Percentiles rank a stretch among this genome's conserved stretches.
These are phyloP conservation scores for Boletus tylopilopsis DNA, from an alignment of 768 basidiomycete genomes.

Conservation along the genomic window DNA sequence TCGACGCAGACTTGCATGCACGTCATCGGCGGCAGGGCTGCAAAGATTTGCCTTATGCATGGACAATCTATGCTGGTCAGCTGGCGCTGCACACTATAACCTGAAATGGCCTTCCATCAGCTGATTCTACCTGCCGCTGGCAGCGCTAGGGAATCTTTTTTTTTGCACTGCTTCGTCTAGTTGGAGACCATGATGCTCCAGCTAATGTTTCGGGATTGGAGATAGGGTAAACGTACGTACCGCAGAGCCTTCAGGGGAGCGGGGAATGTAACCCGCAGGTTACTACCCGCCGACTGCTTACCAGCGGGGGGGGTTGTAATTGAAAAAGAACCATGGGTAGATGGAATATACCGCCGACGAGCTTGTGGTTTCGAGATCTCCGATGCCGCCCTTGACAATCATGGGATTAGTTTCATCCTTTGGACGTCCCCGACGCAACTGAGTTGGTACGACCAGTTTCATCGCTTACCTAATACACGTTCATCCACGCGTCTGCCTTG, in stretches of 20 bases:
- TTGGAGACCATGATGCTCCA: background rate
- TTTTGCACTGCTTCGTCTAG: background rate
- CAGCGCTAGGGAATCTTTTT: background rate
- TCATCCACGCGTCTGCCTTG: background rate
- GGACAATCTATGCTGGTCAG: conserved; percentile 1
- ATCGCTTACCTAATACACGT: conserved; percentile 12
- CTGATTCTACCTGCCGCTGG: no score
- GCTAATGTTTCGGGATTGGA: no score
- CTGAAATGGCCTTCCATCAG: conserved; percentile 2
- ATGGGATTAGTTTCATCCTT: conserved; percentile 6
- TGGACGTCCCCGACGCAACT: conserved; percentile 4
- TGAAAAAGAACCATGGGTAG: no score
- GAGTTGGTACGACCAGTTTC: conserved; percentile 1
- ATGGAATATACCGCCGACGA: conserved; percentile 1
- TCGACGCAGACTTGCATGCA: no score
- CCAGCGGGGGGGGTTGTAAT: background rate
- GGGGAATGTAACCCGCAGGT: background rate
- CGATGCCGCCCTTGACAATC: background rate
- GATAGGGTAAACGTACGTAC: no score
- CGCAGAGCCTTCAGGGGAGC: background rate
- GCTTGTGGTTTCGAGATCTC: background rate
- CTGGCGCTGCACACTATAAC: conserved; percentile 9
- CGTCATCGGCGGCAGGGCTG: conserved; percentile 11
- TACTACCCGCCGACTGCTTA: no score
- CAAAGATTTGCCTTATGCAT: conserved; percentile 7